Conservation (phyloP, 2,329 filamentous ascomycete genomes). For the Colletotrichum sp. region DNA sequence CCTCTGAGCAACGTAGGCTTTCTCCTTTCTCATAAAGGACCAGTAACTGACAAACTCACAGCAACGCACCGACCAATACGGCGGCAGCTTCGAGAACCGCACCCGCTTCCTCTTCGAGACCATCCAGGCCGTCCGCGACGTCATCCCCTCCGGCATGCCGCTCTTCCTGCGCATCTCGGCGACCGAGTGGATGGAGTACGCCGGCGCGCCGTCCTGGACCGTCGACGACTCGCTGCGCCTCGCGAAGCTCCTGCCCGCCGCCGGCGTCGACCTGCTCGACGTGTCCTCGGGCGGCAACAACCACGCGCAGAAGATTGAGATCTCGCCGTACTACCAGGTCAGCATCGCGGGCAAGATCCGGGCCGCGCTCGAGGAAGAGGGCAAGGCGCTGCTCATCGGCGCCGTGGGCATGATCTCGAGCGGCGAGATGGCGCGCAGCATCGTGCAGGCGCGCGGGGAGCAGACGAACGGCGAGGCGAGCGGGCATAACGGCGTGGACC, state of each 20-base stretch:
- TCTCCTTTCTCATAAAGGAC: not conserved
- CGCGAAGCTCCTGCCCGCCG: slow-evolving; percentile 71
- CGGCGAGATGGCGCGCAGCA: slow-evolving; percentile 68
- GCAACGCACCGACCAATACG: slow-evolving; percentile 68
- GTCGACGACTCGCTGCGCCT: slow-evolving; percentile 71
- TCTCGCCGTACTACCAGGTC: slow-evolving; percentile 74
- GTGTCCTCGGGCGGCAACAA: slow-evolving; percentile 79
- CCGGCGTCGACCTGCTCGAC: slow-evolving; percentile 84
- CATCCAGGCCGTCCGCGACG: slow-evolving; percentile 53
- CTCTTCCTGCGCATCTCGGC: slow-evolving; percentile 65
- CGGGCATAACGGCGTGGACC: slow-evolving; percentile 28
- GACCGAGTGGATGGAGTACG: slow-evolving; percentile 66
- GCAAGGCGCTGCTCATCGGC: slow-evolving; percentile 65
- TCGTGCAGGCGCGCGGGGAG: slow-evolving; percentile 48
- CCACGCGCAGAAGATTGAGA: slow-evolving; percentile 62
- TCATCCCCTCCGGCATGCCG: slow-evolving; percentile 58
- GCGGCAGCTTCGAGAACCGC: slow-evolving; percentile 70
- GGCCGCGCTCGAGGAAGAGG: slow-evolving; percentile 59
- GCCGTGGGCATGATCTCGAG: slow-evolving; percentile 77
- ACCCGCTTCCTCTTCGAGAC: slow-evolving; percentile 64
- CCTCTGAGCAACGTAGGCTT: slow-evolving; percentile 56
- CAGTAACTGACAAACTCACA: slow-evolving; percentile 22
- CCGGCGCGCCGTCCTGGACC: slow-evolving; percentile 63
- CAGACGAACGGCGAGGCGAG: slow-evolving; percentile 36
- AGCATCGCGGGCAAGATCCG: slow-evolving; percentile 76